A percentile compares a stretch with the other conserved stretches of the same genome.
Evolutionary conservation across 2,329 filamentous ascomycete genomes (phyloP).

Genomic region (Amphichorda felina): DNA sequence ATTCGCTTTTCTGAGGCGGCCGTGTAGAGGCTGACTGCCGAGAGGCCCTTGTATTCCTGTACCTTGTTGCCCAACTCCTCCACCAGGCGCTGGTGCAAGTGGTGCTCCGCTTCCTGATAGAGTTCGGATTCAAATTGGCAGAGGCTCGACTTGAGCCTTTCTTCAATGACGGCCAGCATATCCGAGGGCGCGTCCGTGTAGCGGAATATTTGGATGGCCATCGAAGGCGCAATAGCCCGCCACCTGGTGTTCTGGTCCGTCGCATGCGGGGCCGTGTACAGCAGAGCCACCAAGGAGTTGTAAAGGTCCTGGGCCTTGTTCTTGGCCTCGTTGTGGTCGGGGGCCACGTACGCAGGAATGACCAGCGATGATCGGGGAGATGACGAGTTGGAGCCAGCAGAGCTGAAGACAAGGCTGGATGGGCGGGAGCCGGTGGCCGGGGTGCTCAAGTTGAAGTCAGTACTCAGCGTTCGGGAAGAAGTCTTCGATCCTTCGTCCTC

Average conservation of each 20-base stretch:
- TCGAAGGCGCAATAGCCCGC: slow-evolving; percentile 37
- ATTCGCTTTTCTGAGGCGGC: slow-evolving; percentile 31
- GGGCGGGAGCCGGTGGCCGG: slow-evolving; percentile 28
- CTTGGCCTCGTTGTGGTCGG: slow-evolving; percentile 26
- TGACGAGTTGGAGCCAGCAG: slow-evolving; percentile 32
- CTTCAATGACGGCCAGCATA: slow-evolving; percentile 34
- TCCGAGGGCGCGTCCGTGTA: slow-evolving; percentile 37
- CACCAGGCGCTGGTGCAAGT: slow-evolving; percentile 36
- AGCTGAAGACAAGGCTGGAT: slow-evolving; percentile 38
- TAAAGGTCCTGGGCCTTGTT: slow-evolving; percentile 36
- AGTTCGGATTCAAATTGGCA: slow-evolving; percentile 28
- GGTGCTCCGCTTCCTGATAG: slow-evolving; percentile 35
- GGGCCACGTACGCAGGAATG: slow-evolving; percentile 4
- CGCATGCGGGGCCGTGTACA: slow-evolving; percentile 36
- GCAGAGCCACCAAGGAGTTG: slow-evolving; percentile 38
- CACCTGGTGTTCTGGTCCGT: slow-evolving; percentile 33
- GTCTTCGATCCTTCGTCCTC: not conserved
- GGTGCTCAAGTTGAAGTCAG: slow-evolving; percentile 36
- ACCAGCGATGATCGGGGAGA: slow-evolving; percentile 16
- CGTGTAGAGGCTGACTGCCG: slow-evolving; percentile 41
- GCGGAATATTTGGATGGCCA: slow-evolving; percentile 48
- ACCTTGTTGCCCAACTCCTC: slow-evolving; percentile 35
- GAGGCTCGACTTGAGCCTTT: slow-evolving; percentile 32
- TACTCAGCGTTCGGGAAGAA: slow-evolving; percentile 3
- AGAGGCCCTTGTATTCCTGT: slow-evolving; percentile 38